A percentile compares a stretch with the other conserved stretches of the same genome.
These are phyloP conservation scores for Fraxinus cuspidata DNA, from an alignment of 257 asterid species.

Conservation along the genomic window DNA sequence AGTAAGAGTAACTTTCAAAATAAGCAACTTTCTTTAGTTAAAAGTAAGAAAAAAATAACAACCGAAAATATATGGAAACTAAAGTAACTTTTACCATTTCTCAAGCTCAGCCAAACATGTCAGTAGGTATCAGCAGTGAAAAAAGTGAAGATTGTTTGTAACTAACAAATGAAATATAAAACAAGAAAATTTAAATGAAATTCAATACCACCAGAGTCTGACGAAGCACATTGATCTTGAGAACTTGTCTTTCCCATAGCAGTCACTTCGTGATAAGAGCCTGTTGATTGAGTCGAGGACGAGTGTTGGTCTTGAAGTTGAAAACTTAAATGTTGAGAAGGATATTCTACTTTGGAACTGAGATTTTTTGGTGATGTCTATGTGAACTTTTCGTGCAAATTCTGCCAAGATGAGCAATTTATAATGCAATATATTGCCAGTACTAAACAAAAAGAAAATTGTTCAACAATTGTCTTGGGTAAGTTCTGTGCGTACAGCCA, in stretches of 20 bases:
- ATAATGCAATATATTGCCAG: not conserved
- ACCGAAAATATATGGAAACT: not conserved
- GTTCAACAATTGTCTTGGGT: conserved; percentile 21
- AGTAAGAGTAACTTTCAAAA: too few relatives aligned
- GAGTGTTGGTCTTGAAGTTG: conserved; percentile 44
- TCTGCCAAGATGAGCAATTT: conserved; percentile 31
- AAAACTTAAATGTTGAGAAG: conserved; percentile 34
- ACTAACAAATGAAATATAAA: not conserved
- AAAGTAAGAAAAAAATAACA: not conserved
- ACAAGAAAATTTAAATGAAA: not conserved
- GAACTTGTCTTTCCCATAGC: conserved; percentile 53
- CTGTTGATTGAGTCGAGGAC: conserved; percentile 46
- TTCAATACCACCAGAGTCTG: conserved; percentile 56
- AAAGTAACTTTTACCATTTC: not conserved
- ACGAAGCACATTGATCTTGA: conserved; percentile 65
- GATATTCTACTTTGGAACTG: conserved; percentile 36
- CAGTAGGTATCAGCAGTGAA: not conserved
- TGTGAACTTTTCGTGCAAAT: conserved; percentile 31
- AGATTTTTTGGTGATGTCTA: conserved; percentile 31
- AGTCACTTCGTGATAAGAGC: conserved; percentile 37
- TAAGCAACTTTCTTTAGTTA: not conserved
- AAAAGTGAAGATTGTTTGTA: conserved; percentile 1
- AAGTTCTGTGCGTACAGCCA: conserved; percentile 40
- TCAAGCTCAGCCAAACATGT: not conserved
- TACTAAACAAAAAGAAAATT: not conserved